phyloP scores from a whole-genome alignment of 805 yeast species.

The Metschnikowia sp. region DNA sequence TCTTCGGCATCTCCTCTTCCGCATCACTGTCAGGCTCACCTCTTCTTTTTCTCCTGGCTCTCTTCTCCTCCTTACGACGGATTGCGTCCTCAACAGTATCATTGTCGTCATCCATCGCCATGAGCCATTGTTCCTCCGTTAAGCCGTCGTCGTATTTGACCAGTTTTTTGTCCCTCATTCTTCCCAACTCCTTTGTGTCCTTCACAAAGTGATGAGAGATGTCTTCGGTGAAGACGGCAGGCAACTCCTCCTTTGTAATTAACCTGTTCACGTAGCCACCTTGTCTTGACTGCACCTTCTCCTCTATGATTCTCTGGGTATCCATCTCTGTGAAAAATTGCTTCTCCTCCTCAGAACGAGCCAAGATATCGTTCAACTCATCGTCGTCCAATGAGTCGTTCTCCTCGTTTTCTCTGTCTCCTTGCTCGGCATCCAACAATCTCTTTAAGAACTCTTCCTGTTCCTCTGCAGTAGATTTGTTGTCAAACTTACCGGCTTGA shows the following conservation, averaged over 20 bases:
- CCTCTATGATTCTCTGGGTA: conserved; percentile 44
- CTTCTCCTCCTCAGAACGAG: conserved; percentile 63
- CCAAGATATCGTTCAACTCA: conserved; percentile 68
- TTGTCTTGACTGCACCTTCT: conserved; percentile 21
- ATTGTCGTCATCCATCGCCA: conserved; percentile 56
- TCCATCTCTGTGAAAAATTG: conserved; percentile 57
- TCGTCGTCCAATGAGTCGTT: conserved; percentile 57
- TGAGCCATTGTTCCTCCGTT: conserved; percentile 43
- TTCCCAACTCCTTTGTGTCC: conserved; percentile 23
- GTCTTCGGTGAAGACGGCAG: conserved; percentile 26
- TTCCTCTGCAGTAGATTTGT: conserved; percentile 82
- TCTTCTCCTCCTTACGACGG: conserved; percentile 44
- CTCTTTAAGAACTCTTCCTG: conserved; percentile 77
- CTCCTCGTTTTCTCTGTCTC: conserved; percentile 54
- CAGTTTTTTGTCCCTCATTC: conserved; percentile 27
- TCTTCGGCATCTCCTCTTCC: conserved; percentile 6
- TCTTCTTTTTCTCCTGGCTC: conserved; percentile 38
- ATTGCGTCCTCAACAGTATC: conserved; percentile 61
- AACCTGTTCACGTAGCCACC: conserved; percentile 21
- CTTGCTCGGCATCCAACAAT: conserved; percentile 66
- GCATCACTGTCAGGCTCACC: conserved; percentile 14
- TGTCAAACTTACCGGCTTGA: conserved; percentile 88
- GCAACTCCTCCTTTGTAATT: conserved; percentile 25
- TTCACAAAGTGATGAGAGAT: conserved; percentile 26
- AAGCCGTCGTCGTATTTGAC: conserved; percentile 38